Base-by-base conservation (phyloP, 441 rosid species). In the Croton setiger region DNA sequence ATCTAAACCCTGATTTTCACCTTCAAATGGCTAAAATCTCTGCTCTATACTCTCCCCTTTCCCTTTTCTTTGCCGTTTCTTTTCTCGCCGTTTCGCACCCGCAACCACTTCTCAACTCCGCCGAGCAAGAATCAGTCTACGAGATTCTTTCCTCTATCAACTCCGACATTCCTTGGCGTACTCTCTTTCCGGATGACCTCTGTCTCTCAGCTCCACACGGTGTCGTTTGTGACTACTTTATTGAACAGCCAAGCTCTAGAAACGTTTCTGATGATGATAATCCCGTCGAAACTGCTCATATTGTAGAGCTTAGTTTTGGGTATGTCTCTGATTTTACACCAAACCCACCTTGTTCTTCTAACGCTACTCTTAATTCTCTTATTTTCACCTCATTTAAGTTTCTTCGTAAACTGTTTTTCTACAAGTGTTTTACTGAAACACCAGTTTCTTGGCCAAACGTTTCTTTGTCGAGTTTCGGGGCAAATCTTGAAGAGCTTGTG, bases 201-300 rank as follows among this genome's bases (percentile, higher is more conserved):
- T 88, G 95, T 69, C 78, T 74, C 51, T 88, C 89, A 0, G 76
- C 94, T 57, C 90, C 91, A 5, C 86, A 86, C 74, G 91, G 91
- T 71, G 78, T 86, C 68, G 85, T 84, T 8, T 88, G 94, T 18
- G 87, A 82, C 31, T 80, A 68, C 72, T 79, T 79, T 69, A 43
- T 72, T 47, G 65, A 73, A 13, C 23, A 41, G 23, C 56, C 58
- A 49, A 35, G 7, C 54, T 57, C 81, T 64, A 71, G 3, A 20
- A 70, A 55, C 62, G 66, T 27, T 41, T 18, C 66, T 12, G 58
- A 4, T 54, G 35, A 69, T 1, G 3, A 39, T 35, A 3, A 58
- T 64, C 55, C 63, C 60, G 4, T 60, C 69, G 15, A 39, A 21
- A 68, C 84, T 55, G 78, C 82, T 63, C 90, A 85, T 65, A 67